Percentiles rank a stretch among this genome's conserved stretches.
phyloP scores from a whole-genome alignment of 495 filamentous ascomycete species.

The Aspergillus bridgeri region DNA sequence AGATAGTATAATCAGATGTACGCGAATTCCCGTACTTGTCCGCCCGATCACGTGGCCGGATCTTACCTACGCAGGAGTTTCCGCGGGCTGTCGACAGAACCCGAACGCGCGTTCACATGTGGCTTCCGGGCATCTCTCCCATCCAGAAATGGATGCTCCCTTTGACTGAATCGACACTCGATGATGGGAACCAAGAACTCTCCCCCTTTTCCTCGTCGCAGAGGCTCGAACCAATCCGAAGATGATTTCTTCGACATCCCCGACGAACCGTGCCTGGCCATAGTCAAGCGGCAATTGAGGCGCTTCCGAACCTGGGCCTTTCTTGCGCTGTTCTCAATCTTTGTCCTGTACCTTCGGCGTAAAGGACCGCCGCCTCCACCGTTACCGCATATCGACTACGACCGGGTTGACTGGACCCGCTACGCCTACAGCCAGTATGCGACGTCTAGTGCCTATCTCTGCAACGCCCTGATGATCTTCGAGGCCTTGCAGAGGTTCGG shows the following conservation, averaged over 20 bases:
- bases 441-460: slow-evolving; percentile 64
- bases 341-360: slow-evolving; percentile 31
- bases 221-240: slow-evolving; percentile 36
- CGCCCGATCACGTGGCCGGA: slow-evolving; percentile 3
- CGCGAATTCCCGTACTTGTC: no score
- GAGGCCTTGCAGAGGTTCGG: slow-evolving; percentile 57
- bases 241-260: slow-evolving; percentile 46
- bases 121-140: neutral
- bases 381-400: slow-evolving; percentile 37
- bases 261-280: slow-evolving; percentile 31
- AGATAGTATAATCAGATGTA: no score
- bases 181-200: slow-evolving; percentile 20
- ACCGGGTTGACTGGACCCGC: slow-evolving; percentile 54
- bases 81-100: neutral
- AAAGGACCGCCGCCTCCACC: slow-evolving; percentile 22
- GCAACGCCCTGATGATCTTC: slow-evolving; percentile 75
- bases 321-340: slow-evolving; percentile 27
- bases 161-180: slow-evolving; percentile 7
- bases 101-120: slow-evolving; percentile 5
- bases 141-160: slow-evolving; percentile 5
- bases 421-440: slow-evolving; percentile 74
- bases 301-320: slow-evolving; percentile 37
- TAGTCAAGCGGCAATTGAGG: slow-evolving; percentile 37
- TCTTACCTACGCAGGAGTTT: neutral
- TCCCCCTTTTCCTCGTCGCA: slow-evolving; percentile 27